Evolutionary conservation across 352 stramenopile species (phyloP), one percentile per base, ranked within the genome.

Genomic region (Globisporangium nunn): DNA sequence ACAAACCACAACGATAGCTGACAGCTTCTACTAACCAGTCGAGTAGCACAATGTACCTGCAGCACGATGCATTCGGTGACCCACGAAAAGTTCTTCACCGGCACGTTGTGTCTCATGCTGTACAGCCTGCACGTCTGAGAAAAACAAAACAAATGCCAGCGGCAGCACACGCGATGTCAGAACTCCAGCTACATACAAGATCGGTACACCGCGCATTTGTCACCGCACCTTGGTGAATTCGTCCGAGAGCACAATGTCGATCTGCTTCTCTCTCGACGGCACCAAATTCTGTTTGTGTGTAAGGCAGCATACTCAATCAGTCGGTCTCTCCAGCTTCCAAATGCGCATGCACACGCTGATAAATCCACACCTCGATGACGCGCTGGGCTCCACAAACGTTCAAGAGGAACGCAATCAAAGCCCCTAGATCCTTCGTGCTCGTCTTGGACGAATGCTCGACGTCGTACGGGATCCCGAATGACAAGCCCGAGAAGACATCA

Each of bases 11-110:
- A 28, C 12, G 12, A 8, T n/a, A 11, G 41, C 28, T 29, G 8
- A 43, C 52, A 37, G 33, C 33, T 37, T 37, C 23, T 23, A 37
- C 4, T 8, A 37, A 37, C 4, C 33, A 37, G 5, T 5, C 33
- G 33, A 37, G 15, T 29, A 29, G 6, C 46, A 54, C 23, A 23
- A 23, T 23, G 23, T 71, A 93, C 82, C 73, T 90, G 78, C 30
- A 88, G 68, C 55, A 93, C 79, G 53, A 93, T 75, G 57, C 83
- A 93, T 55, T 93, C 83, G 3, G 78, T 88, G 14, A 90, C 75
- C 83, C 83, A 93, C 35, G 79, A 68, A 30, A 88, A 90, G n/a
- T 70, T 78, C 56, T 86, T 87, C 31, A 88, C 62, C 0, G 65
- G 62, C 7, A 79, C 47, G 4, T 62, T 50, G 35, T 72, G 67